Evolutionary conservation across 495 filamentous ascomycete species (phyloP).

Genomic region (Aspergillus avenaceus): DNA sequence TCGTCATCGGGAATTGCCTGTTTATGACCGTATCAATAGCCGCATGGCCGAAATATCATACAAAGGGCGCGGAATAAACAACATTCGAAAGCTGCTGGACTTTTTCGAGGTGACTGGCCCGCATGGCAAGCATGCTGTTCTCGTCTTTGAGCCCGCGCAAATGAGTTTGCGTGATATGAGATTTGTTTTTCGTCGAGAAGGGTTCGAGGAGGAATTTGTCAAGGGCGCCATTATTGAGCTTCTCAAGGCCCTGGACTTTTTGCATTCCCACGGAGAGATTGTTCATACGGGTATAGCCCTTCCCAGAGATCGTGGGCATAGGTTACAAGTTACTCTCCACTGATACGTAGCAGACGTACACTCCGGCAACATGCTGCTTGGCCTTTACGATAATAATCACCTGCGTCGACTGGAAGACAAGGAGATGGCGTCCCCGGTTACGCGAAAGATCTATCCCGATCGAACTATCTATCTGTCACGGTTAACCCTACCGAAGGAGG

Average conservation of each 20-base stretch:
- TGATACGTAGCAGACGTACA: conserved; percentile 29
- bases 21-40: conserved; percentile 27
- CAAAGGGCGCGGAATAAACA: conserved; percentile 14
- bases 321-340: conserved; percentile 17
- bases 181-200: conserved; percentile 11
- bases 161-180: conserved; percentile 28
- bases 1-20: conserved; percentile 29
- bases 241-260: conserved; percentile 34
- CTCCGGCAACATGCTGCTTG: conserved; percentile 24
- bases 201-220: conserved; percentile 17
- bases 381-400: conserved; percentile 16
- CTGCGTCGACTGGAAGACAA: conserved; percentile 16
- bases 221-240: conserved; percentile 16
- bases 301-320: not conserved
- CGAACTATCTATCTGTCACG: conserved; percentile 30
- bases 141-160: conserved; percentile 40
- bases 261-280: conserved; percentile 33
- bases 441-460: conserved; percentile 31
- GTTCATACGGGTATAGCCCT: conserved; percentile 41
- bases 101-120: conserved; percentile 36
- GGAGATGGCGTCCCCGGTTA: conserved; percentile 24
- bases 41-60: conserved; percentile 23
- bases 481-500: conserved; percentile 9
- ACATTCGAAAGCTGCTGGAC: conserved; percentile 26
- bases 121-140: conserved; percentile 38